Evolutionary conservation across 805 yeast genomes (phyloP).

Genomic region (Wickerhamomyces strasburgensis): DNA sequence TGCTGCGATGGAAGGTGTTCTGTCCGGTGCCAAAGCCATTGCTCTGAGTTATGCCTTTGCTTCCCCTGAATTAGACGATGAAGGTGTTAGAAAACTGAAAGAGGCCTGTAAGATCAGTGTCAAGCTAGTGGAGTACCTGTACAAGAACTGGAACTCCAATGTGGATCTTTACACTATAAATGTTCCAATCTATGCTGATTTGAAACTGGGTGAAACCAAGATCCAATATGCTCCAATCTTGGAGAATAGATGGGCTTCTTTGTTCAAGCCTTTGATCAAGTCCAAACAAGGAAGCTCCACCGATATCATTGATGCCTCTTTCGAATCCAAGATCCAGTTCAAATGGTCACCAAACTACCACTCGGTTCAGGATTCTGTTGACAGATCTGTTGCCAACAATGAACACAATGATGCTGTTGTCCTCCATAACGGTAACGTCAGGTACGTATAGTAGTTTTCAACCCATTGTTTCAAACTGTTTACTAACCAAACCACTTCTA

Average conservation of each 20-base stretch:
- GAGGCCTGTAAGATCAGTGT: slow-evolving; percentile 70
- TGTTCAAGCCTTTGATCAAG: slow-evolving; percentile 35
- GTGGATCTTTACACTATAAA: slow-evolving; percentile 80
- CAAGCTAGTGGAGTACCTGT: slow-evolving; percentile 54
- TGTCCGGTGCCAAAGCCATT: slow-evolving; percentile 58
- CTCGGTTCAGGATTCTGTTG: slow-evolving; percentile 52
- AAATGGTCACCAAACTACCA: slow-evolving; percentile 83
- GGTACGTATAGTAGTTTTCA: slow-evolving; percentile 18
- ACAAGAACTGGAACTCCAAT: slow-evolving; percentile 48
- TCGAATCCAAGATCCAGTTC: slow-evolving; percentile 45
- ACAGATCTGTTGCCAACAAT: slow-evolving; percentile 28
- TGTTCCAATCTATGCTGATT: slow-evolving; percentile 61
- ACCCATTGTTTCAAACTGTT: slow-evolving; percentile 28
- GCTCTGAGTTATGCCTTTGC: slow-evolving; percentile 89
- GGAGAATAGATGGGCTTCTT: slow-evolving; percentile 73
- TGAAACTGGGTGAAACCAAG: slow-evolving; percentile 53
- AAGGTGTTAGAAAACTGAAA: no score
- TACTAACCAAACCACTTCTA: slow-evolving; percentile 32
- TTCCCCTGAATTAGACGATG: no score
- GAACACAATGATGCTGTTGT: slow-evolving; percentile 29
- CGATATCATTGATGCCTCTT: slow-evolving; percentile 47
- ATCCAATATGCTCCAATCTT: slow-evolving; percentile 73
- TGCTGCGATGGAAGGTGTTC: slow-evolving; percentile 91
- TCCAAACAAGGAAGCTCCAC: slow-evolving; percentile 19
- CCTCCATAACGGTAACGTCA: slow-evolving; percentile 22